These are phyloP conservation scores for Chlorella sp. DNA, from an alignment of 139 green algal genomes.

Conservation along the genomic window DNA sequence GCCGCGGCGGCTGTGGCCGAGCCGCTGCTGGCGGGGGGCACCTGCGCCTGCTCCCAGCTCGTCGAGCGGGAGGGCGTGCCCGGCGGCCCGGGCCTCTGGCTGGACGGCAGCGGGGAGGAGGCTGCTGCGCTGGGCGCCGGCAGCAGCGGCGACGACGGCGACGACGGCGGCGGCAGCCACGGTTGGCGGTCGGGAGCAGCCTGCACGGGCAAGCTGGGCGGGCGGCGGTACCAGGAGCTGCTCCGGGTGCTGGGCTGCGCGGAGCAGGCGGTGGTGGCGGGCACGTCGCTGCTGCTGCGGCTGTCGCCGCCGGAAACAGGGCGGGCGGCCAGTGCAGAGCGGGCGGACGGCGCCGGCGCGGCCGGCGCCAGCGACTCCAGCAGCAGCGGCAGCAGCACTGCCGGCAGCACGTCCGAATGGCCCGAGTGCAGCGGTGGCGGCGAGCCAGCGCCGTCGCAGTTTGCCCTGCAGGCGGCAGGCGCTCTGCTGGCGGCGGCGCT, in stretches of 20 bases:
- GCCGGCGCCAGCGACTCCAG: neutral
- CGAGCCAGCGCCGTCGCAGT: neutral
- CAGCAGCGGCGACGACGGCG: neutral
- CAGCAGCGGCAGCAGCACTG: neutral
- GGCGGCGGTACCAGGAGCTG: neutral
- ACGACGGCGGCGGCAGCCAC: neutral
- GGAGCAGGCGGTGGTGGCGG: constrained; percentile 32
- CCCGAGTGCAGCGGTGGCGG: too few relatives aligned
- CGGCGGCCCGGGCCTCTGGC: neutral
- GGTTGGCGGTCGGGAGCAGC: neutral
- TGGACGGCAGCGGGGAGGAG: neutral
- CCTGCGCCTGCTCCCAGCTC: neutral
- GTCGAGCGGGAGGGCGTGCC: neutral
- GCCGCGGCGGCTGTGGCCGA: constrained; percentile 1
- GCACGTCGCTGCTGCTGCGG: constrained; percentile 35
- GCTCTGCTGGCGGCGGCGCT: constrained; percentile 9
- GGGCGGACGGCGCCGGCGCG: neutral
- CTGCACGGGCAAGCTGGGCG: too few relatives aligned
- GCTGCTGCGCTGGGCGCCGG: neutral
- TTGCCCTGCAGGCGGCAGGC: constrained; percentile 6
- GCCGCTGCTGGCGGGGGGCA: neutral
- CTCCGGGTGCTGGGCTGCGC: constrained; percentile 28
- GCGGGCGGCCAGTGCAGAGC: neutral
- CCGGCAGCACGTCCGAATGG: too few relatives aligned
- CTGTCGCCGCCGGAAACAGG: neutral